These are phyloP conservation scores for Cucumis melo DNA, from an alignment of 306 rosid genomes.

Conservation along the genomic window DNA sequence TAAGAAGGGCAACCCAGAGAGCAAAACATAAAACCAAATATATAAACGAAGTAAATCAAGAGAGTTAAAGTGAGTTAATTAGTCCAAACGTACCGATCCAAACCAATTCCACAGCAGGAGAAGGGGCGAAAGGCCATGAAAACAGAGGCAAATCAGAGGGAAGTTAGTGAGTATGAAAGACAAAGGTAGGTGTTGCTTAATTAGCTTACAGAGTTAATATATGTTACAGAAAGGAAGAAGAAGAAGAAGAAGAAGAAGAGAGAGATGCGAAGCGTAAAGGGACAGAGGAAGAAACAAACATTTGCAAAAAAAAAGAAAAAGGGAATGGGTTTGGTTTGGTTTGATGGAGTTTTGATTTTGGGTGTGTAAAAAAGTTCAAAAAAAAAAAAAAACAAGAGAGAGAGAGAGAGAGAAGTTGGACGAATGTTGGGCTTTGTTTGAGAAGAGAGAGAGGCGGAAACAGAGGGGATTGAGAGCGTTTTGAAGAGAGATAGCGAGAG, in stretches of 20 bases:
- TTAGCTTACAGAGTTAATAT: neutral
- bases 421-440: constrained; percentile 25
- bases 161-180: neutral
- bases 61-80: neutral
- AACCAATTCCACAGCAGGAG: constrained; percentile 56
- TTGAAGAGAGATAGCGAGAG: neutral
- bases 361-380: constrained; percentile 4
- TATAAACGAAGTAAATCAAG: neutral
- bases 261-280: constrained; percentile 18
- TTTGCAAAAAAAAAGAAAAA: neutral
- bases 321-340: neutral
- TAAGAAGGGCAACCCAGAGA: neutral
- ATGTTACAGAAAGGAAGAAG: neutral
- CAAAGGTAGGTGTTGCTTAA: constrained; percentile 7
- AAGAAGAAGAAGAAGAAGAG: neutral
- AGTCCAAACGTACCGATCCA: constrained; percentile 48
- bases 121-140: constrained; percentile 43
- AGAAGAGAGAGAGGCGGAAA: too few species aligned
- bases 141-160: constrained; percentile 14
- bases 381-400: neutral
- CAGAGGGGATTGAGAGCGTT: neutral
- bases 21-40: neutral
- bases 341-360: neutral
- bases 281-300: constrained; percentile 17
- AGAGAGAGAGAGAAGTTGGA: neutral